Evolutionary conservation across 2,329 filamentous ascomycete species (phyloP), one percentile per base, ranked within the genome.

Genomic region (Penicillium sp.): DNA sequence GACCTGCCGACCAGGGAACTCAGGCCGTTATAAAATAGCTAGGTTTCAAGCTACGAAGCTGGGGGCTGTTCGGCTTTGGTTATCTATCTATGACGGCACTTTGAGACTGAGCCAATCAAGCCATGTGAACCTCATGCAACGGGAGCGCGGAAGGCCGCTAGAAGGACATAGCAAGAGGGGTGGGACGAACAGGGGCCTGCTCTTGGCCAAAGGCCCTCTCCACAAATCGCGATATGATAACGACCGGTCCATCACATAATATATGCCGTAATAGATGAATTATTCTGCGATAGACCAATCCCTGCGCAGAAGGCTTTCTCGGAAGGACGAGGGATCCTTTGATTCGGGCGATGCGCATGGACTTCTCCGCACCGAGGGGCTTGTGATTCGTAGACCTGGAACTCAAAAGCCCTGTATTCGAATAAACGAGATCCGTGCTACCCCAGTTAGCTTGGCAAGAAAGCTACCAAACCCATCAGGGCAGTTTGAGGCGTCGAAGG

Each of bases 401-500:
- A 54, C 44, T 53, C 29, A 50, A 42, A 60, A 39, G 29, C 39
- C 19, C 16, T 57, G 43, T 42, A 59, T 56, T 63, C 21, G 53
- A 58, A 42, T 42, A 29, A 48, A 25, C 55, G 48, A 35, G 54
- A 60, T 56, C 55, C 49, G 54, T 61, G 51, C 54, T 54, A 45
- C 45, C 51, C 48, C 45, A n/a, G 45, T 45, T 45, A 64, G 50
- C 63, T 63, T 67, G 62, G 61, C 60, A 52, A 23, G 39, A 29
- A 35, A 35, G 48, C 53, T 42, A 49, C 62, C 62, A 68, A 62
- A 58, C 67, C 62, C 55, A 66, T 52, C 37, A 64, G 44, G 68
- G 68, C 59, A 71, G 51, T 57, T 71, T 27, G 39, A 71, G 54
- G 65, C 69, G 69, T 65, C 46, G 49, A 53, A 69, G 55, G 63